phyloP scores from a whole-genome alignment of 1,284 basidiomycete species.

The Hymenochaete sp. region DNA sequence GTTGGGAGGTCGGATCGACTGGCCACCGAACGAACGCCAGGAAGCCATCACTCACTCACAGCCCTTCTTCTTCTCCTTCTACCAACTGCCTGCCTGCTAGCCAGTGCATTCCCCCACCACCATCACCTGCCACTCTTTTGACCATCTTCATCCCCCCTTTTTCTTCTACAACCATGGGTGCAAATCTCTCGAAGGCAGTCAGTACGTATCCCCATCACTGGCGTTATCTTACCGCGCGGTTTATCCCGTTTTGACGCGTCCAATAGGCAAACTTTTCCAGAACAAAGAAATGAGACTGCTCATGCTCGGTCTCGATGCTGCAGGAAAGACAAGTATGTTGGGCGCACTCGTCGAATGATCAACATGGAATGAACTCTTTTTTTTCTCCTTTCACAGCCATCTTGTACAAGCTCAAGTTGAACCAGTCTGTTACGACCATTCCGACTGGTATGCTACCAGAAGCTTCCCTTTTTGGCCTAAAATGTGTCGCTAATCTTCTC shows the following conservation, averaged over 20 bases:
- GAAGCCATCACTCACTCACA: no score
- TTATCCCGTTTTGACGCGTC: neutral
- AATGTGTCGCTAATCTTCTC: neutral
- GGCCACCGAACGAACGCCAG: no score
- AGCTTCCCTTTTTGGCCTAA: conserved; percentile 1
- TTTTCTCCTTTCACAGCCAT: conserved; percentile 56
- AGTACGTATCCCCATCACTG: conserved; percentile 21
- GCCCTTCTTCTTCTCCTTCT: no score
- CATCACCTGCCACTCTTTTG: conserved; percentile 20
- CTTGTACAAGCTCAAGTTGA: conserved; percentile 98
- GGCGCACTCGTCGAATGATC: no score
- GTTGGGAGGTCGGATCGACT: no score
- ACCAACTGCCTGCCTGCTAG: conserved; percentile 10
- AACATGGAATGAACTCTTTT: conserved; percentile 1
- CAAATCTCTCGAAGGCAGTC: conserved; percentile 31
- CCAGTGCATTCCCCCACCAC: conserved; percentile 14
- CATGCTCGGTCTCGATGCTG: conserved; percentile 92
- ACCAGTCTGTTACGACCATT: conserved; percentile 98
- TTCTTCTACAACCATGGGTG: conserved; percentile 32
- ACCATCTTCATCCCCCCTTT: conserved; percentile 6
- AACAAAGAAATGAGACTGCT: conserved; percentile 98
- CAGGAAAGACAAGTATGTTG: conserved; percentile 96
- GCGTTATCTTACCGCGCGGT: conserved; percentile 5
- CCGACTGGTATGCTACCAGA: conserved; percentile 70
- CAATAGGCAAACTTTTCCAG: conserved; percentile 84